Conservation (phyloP, 1,284 basidiomycete genomes). For the Malassezia yamatoensis region DNA sequence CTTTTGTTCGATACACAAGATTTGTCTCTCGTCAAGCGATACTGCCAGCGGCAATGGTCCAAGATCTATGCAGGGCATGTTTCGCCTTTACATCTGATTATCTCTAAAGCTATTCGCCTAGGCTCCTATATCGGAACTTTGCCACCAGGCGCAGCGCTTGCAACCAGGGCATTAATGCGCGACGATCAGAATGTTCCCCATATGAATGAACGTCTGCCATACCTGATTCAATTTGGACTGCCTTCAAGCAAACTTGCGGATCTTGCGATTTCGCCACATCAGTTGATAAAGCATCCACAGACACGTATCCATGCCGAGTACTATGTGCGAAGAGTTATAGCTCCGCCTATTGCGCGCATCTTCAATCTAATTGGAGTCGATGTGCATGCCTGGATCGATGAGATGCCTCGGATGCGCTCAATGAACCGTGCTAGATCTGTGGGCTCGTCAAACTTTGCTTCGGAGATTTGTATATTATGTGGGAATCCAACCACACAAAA, state of each 20-base stretch:
- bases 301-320: conserved; percentile 71
- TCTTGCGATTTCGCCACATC: conserved; percentile 67
- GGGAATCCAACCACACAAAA: conserved; percentile 51
- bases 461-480: conserved; percentile 63
- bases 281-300: conserved; percentile 62
- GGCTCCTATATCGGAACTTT: conserved; percentile 66
- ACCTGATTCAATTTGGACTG: conserved; percentile 67
- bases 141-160: conserved; percentile 79
- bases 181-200: conserved; percentile 73
- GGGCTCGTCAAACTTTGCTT: conserved; percentile 57
- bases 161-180: conserved; percentile 62
- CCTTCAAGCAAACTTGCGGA: conserved; percentile 66
- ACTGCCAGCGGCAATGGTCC: conserved; percentile 73
- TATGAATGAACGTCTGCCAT: conserved; percentile 85
- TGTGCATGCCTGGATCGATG: conserved; percentile 74
- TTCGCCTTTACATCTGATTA: conserved; percentile 79
- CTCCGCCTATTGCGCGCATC: conserved; percentile 78
- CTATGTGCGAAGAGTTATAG: conserved; percentile 76
- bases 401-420: conserved; percentile 56
- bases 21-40: conserved; percentile 75
- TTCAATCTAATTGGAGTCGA: conserved; percentile 87
- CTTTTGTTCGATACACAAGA: conserved; percentile 77
- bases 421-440: conserved; percentile 55
- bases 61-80: conserved; percentile 71
- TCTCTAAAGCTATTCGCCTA: conserved; percentile 84